Base-by-base conservation (phyloP, 495 filamentous ascomycete genomes). In the Penicillium parvum region DNA sequence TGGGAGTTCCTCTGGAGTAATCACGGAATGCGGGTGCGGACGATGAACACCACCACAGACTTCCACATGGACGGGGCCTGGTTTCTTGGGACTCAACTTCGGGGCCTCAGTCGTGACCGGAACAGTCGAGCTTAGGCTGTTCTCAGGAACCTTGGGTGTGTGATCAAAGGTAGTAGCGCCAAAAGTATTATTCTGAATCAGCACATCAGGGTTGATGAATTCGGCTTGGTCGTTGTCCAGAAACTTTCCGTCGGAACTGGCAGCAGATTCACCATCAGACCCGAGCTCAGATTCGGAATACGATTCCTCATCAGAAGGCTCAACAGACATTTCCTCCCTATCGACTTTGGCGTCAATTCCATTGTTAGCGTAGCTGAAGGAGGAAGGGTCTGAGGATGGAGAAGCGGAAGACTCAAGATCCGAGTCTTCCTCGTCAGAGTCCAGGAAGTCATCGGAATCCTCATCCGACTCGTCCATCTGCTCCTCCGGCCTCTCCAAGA, bases 341-440 rank as follows among this genome's bases (percentile, higher is more conserved):
- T n/a, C n/a, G 25, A 11, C 2, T 3, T 21, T 10, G n/a, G 27
- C 15, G 17, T 12, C 6, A 5, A 7, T 29, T 25, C 29, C 8
- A 11, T 42, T 29, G 12, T 19, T 26, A 29, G 9, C 16, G 7
- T 42, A 10, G 8, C 19, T 26, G 29, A 33, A 34, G 14, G 29
- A 46, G 10, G 35, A 39, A 4, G 43, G 22, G 11, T 40, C 25
- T 16, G 43, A 40, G 25, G 25, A 27, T 8, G 25, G 2, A 3
- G 25, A 27, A 8, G 25, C 25, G 9, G 25, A 27, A 17, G 11
- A 12, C 12, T 39, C 40, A 15, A 49, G 38, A 1, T 49, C 40
- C 14, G 40, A 40, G n/a, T 45, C 49, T 17, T 47, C 37, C 6
- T 20, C 27, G 25, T 47, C 32, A 10, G 40, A 33, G 2, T 40